Evolutionary conservation across 305 asterid species (phyloP).

Genomic region (Petunia hybrid): DNA sequence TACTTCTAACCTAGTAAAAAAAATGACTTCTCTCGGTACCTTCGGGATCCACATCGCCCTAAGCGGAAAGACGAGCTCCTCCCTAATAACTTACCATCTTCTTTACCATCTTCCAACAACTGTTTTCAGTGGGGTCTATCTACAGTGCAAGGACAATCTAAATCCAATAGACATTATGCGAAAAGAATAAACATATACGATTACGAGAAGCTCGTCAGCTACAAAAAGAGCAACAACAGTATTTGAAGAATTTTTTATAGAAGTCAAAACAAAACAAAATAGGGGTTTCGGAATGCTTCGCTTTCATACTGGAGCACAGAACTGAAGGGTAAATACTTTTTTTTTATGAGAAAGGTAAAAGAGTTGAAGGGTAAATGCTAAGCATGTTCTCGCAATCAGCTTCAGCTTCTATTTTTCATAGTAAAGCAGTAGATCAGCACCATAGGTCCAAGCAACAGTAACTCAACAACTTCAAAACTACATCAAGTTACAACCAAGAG

Average conservation of each 20-base stretch:
- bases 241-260: neutral
- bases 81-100: too few relatives aligned
- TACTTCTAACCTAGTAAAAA: too few relatives aligned
- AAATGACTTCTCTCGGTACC: too few relatives aligned
- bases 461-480: neutral
- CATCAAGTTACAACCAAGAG: slow-evolving; percentile 8
- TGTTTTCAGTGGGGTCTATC: neutral
- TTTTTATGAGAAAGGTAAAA: too few relatives aligned
- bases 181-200: slow-evolving; percentile 10
- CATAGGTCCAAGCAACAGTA: slow-evolving; percentile 22
- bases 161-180: neutral
- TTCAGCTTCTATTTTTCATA: neutral
- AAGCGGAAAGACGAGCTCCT: too few relatives aligned
- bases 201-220: slow-evolving; percentile 1
- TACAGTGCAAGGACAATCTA: neutral
- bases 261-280: neutral
- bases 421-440: slow-evolving; percentile 14
- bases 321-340: too few relatives aligned
- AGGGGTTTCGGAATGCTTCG: neutral
- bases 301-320: slow-evolving; percentile 8
- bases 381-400: neutral
- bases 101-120: too few relatives aligned
- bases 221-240: slow-evolving; percentile 2
- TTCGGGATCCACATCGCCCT: too few relatives aligned
- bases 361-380: slow-evolving; percentile 20